A percentile compares a stretch with the other conserved stretches of the same genome.
Conservation (phyloP, 768 basidiomycete species). For the Nevesoporus exiguus region DNA sequence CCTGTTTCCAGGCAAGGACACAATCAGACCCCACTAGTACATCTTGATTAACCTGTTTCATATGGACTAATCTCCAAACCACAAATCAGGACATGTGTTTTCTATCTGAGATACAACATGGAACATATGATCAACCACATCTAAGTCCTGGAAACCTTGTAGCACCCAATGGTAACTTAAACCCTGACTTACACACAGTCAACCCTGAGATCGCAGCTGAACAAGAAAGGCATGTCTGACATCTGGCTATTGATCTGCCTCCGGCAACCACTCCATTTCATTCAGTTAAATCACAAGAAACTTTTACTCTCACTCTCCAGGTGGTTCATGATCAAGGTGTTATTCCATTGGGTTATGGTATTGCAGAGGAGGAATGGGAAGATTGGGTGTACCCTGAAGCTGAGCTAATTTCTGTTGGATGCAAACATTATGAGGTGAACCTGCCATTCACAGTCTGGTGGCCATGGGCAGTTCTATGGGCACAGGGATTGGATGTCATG, state of each 20-base stretch:
- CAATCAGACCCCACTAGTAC: background rate
- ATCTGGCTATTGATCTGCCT: background rate
- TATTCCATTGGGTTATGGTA: constrained; percentile 6
- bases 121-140: background rate
- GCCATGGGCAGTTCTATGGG: background rate
- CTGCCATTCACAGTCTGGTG: background rate
- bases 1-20: constrained; percentile 19
- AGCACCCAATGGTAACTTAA: too few relatives aligned
- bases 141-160: too few relatives aligned
- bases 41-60: too few relatives aligned
- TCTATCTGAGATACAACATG: background rate
- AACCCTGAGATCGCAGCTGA: background rate
- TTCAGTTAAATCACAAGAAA: background rate
- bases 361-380: constrained; percentile 4
- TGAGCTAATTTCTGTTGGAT: background rate
- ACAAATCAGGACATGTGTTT: constrained; percentile 2
- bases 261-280: background rate
- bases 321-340: background rate
- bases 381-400: background rate
- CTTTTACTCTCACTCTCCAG: background rate
- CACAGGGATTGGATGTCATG: background rate
- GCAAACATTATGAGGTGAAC: background rate
- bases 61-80: too few relatives aligned
- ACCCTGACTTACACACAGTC: too few relatives aligned
- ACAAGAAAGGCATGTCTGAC: background rate